Evolutionary conservation across 257 asterid species (phyloP), one percentile per base, ranked within the genome.

Genomic region (Gynochthodes officinalis): DNA sequence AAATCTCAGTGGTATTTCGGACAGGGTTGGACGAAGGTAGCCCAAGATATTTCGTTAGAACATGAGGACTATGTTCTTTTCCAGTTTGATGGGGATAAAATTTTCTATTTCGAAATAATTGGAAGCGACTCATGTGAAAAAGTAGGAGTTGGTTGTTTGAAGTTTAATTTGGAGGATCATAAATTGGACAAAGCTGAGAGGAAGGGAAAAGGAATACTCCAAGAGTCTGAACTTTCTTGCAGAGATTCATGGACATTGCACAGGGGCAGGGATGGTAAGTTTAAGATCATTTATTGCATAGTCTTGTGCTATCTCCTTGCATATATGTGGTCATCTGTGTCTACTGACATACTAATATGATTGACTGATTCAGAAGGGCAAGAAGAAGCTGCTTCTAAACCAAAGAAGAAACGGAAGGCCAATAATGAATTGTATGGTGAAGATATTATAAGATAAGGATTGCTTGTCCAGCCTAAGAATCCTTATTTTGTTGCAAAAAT

Each of bases 401-500:
- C 9, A 21, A 64, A 39, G 66, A 70, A 8, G 66, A 58, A 13
- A 27, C 67, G 0, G 35, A 68, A 3, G 68, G 44, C 18, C 62
- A 11, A 0, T 5, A 37, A 7, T 2, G 82, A 73, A 39, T 62
- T 53, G 32, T 77, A 80, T 35, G 82, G 82, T 39, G 48, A 32
- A 4, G 72, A 77, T 18, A 74, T 83, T 72, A 76, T 83, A 77
- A 5, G 11, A 37, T 69, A 72, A 14, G 87, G 87, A 40, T 37
- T 52, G 12, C 57, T 55, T 44, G 30, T 40, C 23, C 76, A 23
- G 46, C 87, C 87, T 23, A 2, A 28, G 15, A 75, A 77, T 54
- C 87, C 81, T 5, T 77, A 55, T 16, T 84, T 81, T 18, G 84
- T 81, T 67, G 40, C 81, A 0, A 79, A 72, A 53, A 52, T 81